Conservation (phyloP, 106 monocot species). For the Dendrobium nobile region DNA sequence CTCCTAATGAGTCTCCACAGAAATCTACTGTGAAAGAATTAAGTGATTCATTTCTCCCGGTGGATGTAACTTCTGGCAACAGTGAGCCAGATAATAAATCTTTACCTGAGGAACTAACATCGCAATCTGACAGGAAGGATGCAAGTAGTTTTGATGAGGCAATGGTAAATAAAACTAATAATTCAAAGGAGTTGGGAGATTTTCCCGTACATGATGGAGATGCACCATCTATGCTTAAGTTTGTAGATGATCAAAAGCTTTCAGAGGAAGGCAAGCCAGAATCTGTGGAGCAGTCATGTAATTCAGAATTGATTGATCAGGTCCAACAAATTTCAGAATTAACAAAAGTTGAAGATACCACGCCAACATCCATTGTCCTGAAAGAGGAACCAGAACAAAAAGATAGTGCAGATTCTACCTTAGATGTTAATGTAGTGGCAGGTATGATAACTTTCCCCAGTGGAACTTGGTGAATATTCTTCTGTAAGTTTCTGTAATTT, state of each 20-base stretch:
- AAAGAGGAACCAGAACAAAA: constrained; percentile 21
- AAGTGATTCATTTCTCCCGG: constrained; percentile 1
- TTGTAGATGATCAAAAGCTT: constrained; percentile 10
- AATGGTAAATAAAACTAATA: background rate
- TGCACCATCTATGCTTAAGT: constrained; percentile 10
- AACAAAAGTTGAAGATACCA: constrained; percentile 4
- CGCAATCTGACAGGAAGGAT: constrained; percentile 9
- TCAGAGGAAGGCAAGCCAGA: constrained; percentile 16
- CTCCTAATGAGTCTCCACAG: constrained; percentile 13
- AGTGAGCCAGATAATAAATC: background rate
- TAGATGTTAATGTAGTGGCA: constrained; percentile 9
- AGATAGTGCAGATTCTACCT: constrained; percentile 9
- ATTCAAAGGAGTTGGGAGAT: constrained; percentile 12
- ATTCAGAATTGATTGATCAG: constrained; percentile 6
- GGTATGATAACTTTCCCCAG: constrained; percentile 11
- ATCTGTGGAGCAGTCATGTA: constrained; percentile 9
- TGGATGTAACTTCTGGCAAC: background rate
- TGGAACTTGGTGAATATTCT: constrained; percentile 1
- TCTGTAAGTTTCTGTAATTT: background rate
- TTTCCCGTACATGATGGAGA: constrained; percentile 8
- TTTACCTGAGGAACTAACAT: constrained; percentile 10
- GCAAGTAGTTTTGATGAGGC: constrained; percentile 13
- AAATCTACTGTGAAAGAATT: constrained; percentile 13
- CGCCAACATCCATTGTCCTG: constrained; percentile 8
- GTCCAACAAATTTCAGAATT: constrained; percentile 10